phyloP scores from a whole-genome alignment of 257 asterid species.

The Lantana camara region DNA sequence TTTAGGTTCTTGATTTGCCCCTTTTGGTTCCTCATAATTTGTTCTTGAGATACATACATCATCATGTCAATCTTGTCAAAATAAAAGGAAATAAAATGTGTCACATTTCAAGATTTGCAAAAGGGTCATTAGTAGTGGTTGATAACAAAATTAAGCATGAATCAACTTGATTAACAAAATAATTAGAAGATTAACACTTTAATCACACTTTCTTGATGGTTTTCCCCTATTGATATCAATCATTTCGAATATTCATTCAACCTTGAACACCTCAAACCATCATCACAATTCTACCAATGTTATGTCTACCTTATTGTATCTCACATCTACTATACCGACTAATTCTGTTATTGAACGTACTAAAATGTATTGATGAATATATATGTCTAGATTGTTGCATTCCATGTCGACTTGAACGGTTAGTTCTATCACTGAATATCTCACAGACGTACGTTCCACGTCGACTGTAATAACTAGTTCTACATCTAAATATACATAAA shows the following conservation, averaged over 20 bases:
- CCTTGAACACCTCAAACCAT: constrained; percentile 26
- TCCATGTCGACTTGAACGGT: too few species aligned
- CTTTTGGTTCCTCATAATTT: constrained; percentile 20
- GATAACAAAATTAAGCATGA: not conserved
- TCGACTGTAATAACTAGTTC: too few species aligned
- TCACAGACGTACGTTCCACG: too few species aligned
- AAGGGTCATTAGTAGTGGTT: constrained; percentile 1
- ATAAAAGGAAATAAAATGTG: not conserved
- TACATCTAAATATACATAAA: too few species aligned
- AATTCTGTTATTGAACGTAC: too few species aligned
- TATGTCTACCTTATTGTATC: too few species aligned
- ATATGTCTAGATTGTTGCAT: too few species aligned
- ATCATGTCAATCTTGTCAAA: constrained; percentile 21
- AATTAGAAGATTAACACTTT: constrained; percentile 7
- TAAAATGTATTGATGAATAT: too few species aligned
- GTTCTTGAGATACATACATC: constrained; percentile 12
- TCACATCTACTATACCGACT: not conserved
- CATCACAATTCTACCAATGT: constrained; percentile 20
- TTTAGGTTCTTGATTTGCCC: constrained; percentile 18
- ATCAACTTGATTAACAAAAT: constrained; percentile 6
- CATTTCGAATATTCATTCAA: constrained; percentile 26
- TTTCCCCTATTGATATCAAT: not conserved
- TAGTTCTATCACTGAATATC: too few species aligned
- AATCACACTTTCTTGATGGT: constrained; percentile 17
- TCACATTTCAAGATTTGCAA: constrained; percentile 14